phyloP scores from a whole-genome alignment of 495 filamentous ascomycete genomes.

The Penicillium salamii region DNA sequence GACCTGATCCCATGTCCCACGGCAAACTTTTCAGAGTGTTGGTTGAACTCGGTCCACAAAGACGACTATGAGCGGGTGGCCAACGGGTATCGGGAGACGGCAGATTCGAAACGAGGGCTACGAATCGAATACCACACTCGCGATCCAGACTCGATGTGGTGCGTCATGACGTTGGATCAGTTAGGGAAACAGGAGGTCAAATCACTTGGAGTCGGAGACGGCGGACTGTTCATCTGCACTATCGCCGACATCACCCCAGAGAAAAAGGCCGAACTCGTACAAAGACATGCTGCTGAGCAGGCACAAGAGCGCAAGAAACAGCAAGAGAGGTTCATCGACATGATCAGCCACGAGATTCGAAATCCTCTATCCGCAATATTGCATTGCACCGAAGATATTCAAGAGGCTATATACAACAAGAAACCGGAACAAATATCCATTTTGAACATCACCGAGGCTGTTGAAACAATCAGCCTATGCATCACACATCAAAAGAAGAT shows the following conservation, averaged over 20 bases:
- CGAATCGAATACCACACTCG: constrained; percentile 23
- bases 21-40: constrained; percentile 11
- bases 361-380: constrained; percentile 80
- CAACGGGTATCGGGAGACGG: constrained; percentile 6
- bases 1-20: constrained; percentile 8
- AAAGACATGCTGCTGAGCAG: constrained; percentile 62
- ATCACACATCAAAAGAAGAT: constrained; percentile 78
- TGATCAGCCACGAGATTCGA: constrained; percentile 83
- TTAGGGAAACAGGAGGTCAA: constrained; percentile 8
- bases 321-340: constrained; percentile 85
- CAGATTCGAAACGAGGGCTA: not conserved
- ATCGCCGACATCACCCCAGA: constrained; percentile 43
- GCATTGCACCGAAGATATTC: constrained; percentile 77
- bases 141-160: constrained; percentile 14
- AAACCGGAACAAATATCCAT: constrained; percentile 7
- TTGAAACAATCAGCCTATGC: constrained; percentile 73
- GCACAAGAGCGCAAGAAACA: constrained; percentile 64
- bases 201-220: not conserved
- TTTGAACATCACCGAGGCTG: constrained; percentile 56
- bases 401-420: constrained; percentile 16
- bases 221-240: constrained; percentile 21
- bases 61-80: constrained; percentile 20
- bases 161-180: constrained; percentile 11
- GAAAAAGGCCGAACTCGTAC: constrained; percentile 44
- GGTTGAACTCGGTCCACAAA: constrained; percentile 17